phyloP scores from a whole-genome alignment of 1,139 yeast genomes.

The Debaryomyces fabryi region DNA sequence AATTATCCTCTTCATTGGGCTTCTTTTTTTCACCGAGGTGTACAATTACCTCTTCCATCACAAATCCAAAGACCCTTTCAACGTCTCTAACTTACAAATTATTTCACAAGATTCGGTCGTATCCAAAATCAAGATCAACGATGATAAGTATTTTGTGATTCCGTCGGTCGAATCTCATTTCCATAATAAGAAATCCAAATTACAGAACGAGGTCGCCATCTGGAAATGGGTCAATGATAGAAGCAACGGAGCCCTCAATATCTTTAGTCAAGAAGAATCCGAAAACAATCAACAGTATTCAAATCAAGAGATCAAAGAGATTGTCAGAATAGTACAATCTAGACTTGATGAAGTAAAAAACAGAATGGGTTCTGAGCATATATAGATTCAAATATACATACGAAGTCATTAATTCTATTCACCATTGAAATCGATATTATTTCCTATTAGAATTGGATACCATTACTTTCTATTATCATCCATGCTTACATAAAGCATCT shows the following conservation, averaged over 20 bases:
- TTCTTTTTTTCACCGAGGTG: conserved; percentile 2
- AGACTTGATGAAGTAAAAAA: conserved; percentile 38
- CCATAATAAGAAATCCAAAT: conserved; percentile 31
- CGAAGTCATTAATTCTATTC: not conserved
- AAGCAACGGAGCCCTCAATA: conserved; percentile 30
- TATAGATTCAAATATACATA: not conserved
- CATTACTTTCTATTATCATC: not conserved
- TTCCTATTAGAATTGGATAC: not conserved
- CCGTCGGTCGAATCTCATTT: conserved; percentile 50
- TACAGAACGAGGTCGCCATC: conserved; percentile 62
- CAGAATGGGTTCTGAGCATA: conserved; percentile 3
- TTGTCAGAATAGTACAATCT: conserved; percentile 55
- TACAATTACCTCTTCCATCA: conserved; percentile 1
- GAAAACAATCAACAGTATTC: conserved; percentile 24
- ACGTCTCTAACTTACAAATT: conserved; percentile 2
- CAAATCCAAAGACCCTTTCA: not conserved
- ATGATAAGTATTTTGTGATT: conserved; percentile 46
- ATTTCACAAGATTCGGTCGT: conserved; percentile 15
- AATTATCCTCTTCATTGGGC: not conserved
- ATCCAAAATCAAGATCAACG: conserved; percentile 37
- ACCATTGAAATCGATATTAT: not conserved
- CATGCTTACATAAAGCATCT: conserved; percentile 2
- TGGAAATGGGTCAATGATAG: conserved; percentile 84
- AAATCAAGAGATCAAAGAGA: conserved; percentile 56
- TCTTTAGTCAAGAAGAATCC: conserved; percentile 9